Evolutionary conservation across 78 protist species (phyloP), one percentile per base, ranked within the genome.

Genomic region (Blattamonas nauphoetae): DNA sequence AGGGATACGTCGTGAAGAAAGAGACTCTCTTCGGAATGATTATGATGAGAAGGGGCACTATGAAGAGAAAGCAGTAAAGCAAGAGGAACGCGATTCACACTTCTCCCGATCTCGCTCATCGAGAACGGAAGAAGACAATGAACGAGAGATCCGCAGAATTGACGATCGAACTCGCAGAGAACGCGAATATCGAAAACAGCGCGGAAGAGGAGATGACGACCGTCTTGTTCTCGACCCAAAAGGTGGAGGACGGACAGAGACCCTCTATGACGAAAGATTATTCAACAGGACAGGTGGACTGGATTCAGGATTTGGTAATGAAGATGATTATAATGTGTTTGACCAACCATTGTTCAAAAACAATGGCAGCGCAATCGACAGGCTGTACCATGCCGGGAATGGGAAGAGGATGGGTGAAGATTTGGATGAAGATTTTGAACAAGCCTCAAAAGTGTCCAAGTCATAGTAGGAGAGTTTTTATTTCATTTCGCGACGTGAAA

Each of bases 241-340:
- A 11, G 84, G 45, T 33, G 5, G 64, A 34, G 29, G 41, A 6
- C 6, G 82, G 29, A 11, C 86, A 36, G 81, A 55, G 32, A 33
- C 33, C 81, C 3, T 55, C 64, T 94, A 90, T 78, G 98, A 96
- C 80, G 94, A 90, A 87, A 92, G 98, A 2, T 91, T 96, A 46
- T 96, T 96, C 90, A 94, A 94, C 87, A 97, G 89, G 84, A 89
- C 63, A 38, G 87, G 34, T 1, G 88, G 88, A 43, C 0, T 84
- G 38, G 63, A 21, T 32, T 1, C 84, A 0, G 88, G 90, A 3
- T 81, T 84, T 1, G 87, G 84, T 3, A 2, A 2, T 21, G 87
- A 87, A 1, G 77, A 87, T 41, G n/a, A n/a, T 45, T 44, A 91
- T 85, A 88, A 91, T 83, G 21, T 87, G 44, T 90, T 81, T 71